Conservation (phyloP, 352 stramenopile species). For the Pythium dissimile region DNA sequence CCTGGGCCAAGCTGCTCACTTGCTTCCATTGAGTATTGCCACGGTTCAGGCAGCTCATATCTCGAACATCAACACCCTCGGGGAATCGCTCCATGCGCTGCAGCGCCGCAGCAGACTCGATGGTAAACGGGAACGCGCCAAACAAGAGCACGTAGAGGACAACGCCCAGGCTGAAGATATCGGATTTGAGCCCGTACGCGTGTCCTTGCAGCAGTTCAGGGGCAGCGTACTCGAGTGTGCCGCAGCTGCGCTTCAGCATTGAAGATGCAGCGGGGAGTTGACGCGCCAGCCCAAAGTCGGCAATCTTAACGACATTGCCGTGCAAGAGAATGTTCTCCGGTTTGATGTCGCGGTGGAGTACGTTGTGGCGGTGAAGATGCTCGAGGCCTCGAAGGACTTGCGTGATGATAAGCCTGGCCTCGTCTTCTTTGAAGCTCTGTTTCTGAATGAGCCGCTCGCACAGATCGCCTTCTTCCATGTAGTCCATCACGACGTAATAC, state of each 20-base stretch:
- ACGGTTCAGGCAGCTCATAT: conserved; percentile 73
- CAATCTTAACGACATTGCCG: conserved; percentile 66
- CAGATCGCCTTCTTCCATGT: conserved; percentile 71
- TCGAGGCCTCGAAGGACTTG: conserved; percentile 58
- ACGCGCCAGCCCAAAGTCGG: conserved; percentile 77
- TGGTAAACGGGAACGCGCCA: conserved; percentile 72
- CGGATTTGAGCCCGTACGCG: conserved; percentile 72
- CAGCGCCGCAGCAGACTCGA: conserved; percentile 63
- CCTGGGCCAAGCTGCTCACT: conserved; percentile 52
- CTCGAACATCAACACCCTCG: conserved; percentile 56
- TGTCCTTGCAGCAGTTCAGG: conserved; percentile 63
- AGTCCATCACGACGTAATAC: conserved; percentile 83
- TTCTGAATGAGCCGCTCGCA: conserved; percentile 70
- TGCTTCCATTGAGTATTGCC: conserved; percentile 57
- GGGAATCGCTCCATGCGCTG: conserved; percentile 64
- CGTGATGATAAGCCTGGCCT: conserved; percentile 53
- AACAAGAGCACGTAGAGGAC: conserved; percentile 81
- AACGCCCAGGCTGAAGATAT: conserved; percentile 78
- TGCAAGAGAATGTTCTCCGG: conserved; percentile 82
- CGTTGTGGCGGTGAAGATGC: conserved; percentile 59
- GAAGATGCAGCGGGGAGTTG: conserved; percentile 42
- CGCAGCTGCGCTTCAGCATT: conserved; percentile 62
- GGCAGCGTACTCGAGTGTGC: conserved; percentile 75
- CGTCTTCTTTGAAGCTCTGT: conserved; percentile 50
- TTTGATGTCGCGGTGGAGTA: conserved; percentile 78